phyloP scores from a whole-genome alignment of 169 alveolate genomes.

The Cyclospora cayetanensis region DNA sequence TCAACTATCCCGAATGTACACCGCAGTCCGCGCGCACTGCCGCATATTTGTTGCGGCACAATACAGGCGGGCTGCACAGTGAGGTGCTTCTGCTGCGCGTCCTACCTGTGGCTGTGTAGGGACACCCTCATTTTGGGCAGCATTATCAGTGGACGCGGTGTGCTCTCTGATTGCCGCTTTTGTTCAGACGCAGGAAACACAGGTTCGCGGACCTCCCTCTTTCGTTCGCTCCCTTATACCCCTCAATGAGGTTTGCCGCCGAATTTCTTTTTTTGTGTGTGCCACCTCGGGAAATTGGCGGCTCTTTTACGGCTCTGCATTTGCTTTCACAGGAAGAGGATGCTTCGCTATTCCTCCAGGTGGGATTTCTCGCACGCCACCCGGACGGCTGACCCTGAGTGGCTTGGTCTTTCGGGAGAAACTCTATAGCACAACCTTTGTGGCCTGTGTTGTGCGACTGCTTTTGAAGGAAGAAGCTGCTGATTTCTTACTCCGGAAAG shows the following conservation, averaged over 20 bases:
- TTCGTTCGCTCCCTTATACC: background rate
- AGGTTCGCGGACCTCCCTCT: background rate
- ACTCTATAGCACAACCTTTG: background rate
- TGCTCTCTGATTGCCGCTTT: background rate
- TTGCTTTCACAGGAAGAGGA: background rate
- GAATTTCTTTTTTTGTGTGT: background rate
- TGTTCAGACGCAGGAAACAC: background rate
- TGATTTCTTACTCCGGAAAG: constrained; percentile 23
- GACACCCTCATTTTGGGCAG: constrained; percentile 10
- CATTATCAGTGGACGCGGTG: background rate
- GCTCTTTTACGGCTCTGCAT: too few relatives aligned
- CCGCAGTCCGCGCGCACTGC: too few relatives aligned
- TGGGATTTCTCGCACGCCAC: background rate
- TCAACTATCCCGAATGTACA: background rate
- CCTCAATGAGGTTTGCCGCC: too few relatives aligned
- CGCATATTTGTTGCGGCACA: too few relatives aligned
- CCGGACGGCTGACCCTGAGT: background rate
- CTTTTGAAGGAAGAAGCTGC: constrained; percentile 11
- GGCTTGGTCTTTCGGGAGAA: background rate
- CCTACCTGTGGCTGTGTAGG: background rate
- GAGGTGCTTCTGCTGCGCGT: background rate
- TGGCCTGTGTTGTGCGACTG: background rate
- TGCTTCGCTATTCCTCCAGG: background rate
- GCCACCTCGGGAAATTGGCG: background rate
- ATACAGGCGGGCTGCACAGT: too few relatives aligned